Evolutionary conservation across 1,139 yeast species (phyloP).

Genomic region (Nematodospora anomalae): DNA sequence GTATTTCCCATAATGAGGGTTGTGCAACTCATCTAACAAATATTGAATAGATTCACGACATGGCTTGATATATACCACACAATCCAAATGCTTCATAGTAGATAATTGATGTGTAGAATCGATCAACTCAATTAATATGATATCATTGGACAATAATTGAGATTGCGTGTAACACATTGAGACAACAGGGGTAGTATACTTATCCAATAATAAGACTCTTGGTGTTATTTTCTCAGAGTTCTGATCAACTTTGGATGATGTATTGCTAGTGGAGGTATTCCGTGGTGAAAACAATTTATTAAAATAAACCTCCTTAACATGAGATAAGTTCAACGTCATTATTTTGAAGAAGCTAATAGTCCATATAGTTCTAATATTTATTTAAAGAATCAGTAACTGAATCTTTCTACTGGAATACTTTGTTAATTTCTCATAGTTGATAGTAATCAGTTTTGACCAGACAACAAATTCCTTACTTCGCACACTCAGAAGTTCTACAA

Average conservation of each 20-base stretch:
- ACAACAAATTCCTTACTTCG: neutral
- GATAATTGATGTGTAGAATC: constrained; percentile 64
- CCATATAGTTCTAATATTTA: too few species aligned
- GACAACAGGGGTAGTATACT: constrained; percentile 75
- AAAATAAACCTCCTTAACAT: constrained; percentile 40
- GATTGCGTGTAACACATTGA: constrained; percentile 89
- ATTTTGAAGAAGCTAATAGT: too few species aligned
- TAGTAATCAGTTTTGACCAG: too few species aligned
- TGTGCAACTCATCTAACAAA: constrained; percentile 63
- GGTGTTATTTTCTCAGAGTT: constrained; percentile 36
- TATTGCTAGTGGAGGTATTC: constrained; percentile 11
- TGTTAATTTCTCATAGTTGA: too few species aligned
- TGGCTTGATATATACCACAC: constrained; percentile 81
- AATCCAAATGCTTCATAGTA: constrained; percentile 74
- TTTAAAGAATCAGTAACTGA: too few species aligned
- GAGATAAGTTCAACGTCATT: constrained; percentile 37
- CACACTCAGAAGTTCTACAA: too few species aligned
- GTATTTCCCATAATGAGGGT: constrained; percentile 79
- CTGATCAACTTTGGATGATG: too few species aligned
- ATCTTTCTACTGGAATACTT: too few species aligned
- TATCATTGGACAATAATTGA: constrained; percentile 74
- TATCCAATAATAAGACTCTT: constrained; percentile 76
- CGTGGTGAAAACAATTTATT: constrained; percentile 30
- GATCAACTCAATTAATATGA: constrained; percentile 75
- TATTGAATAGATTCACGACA: constrained; percentile 59